Percentiles rank a stretch among this genome's conserved stretches.
phyloP scores from a whole-genome alignment of 202 grass and related monocot species.

The Saccharum hybrid region DNA sequence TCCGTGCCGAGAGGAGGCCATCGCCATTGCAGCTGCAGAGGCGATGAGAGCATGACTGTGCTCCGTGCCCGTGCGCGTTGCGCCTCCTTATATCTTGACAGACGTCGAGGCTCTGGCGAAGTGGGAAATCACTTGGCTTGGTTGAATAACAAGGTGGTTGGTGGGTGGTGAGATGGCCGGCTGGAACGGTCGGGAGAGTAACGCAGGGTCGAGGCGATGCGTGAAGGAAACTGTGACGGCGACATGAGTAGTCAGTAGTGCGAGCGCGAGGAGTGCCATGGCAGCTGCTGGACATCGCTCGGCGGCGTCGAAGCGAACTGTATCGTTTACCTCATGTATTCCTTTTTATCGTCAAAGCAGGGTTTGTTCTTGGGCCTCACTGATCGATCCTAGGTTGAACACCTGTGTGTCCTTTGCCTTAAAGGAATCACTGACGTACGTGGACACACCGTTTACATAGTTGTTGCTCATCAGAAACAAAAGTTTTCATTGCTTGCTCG shows the following conservation, averaged over 20 bases:
- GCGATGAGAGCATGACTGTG: background rate
- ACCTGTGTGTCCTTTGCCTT: constrained; percentile 24
- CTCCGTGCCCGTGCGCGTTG: background rate
- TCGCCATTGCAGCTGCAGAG: background rate
- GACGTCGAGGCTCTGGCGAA: background rate
- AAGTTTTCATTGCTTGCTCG: background rate
- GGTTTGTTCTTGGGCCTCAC: background rate
- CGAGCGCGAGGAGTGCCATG: background rate
- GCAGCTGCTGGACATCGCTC: background rate
- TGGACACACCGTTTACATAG: background rate
- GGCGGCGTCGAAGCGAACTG: background rate
- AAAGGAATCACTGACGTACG: constrained; percentile 22
- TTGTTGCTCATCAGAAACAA: background rate
- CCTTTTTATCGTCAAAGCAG: background rate
- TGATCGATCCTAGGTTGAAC: background rate
- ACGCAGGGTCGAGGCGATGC: constrained; percentile 36
- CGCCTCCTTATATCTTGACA: constrained; percentile 25
- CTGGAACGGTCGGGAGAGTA: no score
- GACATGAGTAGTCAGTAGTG: constrained; percentile 20
- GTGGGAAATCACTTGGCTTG: background rate
- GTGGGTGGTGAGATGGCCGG: background rate
- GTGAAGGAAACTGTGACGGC: constrained; percentile 45
- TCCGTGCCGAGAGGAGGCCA: constrained; percentile 22
- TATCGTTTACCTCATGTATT: background rate
- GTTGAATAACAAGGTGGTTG: no score